phyloP scores from a whole-genome alignment of 2,329 filamentous ascomycete species.

The Westerdykella ornata region DNA sequence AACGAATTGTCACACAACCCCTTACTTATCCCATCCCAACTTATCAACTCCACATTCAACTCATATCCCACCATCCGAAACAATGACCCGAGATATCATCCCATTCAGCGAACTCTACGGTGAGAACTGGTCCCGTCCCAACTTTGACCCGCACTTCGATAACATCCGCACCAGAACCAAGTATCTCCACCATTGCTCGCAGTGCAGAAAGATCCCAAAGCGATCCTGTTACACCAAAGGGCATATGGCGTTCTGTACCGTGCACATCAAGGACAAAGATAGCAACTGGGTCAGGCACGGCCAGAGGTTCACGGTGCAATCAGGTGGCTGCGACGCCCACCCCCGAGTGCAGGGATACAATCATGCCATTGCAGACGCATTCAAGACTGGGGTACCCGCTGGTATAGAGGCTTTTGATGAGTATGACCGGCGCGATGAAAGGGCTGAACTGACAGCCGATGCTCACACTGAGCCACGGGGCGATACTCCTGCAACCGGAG shows the following conservation, averaged over 20 bases:
- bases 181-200: not conserved
- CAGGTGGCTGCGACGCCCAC: not conserved
- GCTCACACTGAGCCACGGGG: no score
- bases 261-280: not conserved
- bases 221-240: not conserved
- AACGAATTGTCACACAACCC: no score
- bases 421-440: not conserved
- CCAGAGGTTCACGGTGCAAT: not conserved
- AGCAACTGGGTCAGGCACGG: not conserved
- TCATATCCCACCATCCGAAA: no score
- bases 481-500: no score
- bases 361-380: not conserved
- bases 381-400: not conserved
- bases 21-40: no score
- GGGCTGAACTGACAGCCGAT: not conserved
- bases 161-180: not conserved
- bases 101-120: not conserved
- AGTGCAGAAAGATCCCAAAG: not conserved
- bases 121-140: not conserved
- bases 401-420: not conserved
- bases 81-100: no score
- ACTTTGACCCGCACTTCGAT: not conserved
- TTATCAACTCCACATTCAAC: no score
- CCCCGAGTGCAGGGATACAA: not conserved
- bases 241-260: not conserved